Conservation (phyloP, 345 rosid species). For the Boechera stricta region DNA sequence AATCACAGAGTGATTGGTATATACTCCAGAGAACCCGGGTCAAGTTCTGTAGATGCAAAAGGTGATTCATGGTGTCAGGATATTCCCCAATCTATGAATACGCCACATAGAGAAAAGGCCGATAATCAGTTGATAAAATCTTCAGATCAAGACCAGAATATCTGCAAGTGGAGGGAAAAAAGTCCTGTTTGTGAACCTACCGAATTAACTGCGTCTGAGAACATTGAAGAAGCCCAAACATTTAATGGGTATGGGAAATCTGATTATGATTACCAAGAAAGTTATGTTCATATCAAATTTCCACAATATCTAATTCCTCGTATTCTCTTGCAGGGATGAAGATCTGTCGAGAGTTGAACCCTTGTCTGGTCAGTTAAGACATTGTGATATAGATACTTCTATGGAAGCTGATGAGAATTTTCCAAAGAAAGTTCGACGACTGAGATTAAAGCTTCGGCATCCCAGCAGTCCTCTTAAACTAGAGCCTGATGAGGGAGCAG, state of each 20-base stretch:
- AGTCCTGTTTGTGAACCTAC: constrained; percentile 41
- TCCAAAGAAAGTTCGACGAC: constrained; percentile 55
- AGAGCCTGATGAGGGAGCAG: constrained; percentile 46
- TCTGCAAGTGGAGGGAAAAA: constrained; percentile 57
- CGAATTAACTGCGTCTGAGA: constrained; percentile 40
- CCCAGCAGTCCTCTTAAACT: constrained; percentile 48
- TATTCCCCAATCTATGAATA: constrained; percentile 44
- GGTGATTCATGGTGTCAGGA: constrained; percentile 46
- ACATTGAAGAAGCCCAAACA: constrained; percentile 41
- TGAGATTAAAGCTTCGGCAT: constrained; percentile 59
- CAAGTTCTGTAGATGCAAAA: constrained; percentile 51
- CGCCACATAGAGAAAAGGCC: constrained; percentile 44
- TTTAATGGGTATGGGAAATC: constrained; percentile 52
- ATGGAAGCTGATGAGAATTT: constrained; percentile 50
- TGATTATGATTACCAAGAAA: constrained; percentile 31
- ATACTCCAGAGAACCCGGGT: constrained; percentile 48
- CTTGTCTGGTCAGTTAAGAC: constrained; percentile 35
- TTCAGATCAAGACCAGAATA: constrained; percentile 52
- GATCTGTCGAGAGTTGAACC: constrained; percentile 45
- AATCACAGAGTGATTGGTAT: constrained; percentile 45
- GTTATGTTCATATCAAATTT: constrained; percentile 9
- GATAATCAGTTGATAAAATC: constrained; percentile 44
- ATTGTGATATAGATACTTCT: constrained; percentile 43
- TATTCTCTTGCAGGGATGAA: constrained; percentile 60
- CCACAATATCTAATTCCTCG: constrained; percentile 25